These are phyloP conservation scores for Microthlaspi erraticum DNA, from an alignment of 345 rosid genomes.

Conservation along the genomic window DNA sequence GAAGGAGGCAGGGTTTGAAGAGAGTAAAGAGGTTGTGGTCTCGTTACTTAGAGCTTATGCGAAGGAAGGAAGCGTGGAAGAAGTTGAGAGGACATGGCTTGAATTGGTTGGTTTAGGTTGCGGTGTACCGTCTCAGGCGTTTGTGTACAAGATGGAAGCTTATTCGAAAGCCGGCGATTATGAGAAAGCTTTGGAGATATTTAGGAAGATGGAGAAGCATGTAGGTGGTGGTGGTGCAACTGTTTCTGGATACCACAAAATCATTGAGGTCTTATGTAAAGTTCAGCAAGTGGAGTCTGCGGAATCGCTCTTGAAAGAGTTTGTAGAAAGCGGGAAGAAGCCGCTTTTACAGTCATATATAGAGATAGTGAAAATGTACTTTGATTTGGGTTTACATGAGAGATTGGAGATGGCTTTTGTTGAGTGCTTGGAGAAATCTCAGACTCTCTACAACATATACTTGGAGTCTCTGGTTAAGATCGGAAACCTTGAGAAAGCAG, in stretches of 20 bases:
- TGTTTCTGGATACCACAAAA: constrained; percentile 75
- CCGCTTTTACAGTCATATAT: constrained; percentile 66
- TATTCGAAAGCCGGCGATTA: constrained; percentile 61
- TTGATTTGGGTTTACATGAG: constrained; percentile 58
- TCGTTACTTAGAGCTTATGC: constrained; percentile 80
- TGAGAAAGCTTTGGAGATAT: constrained; percentile 60
- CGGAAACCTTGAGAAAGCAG: constrained; percentile 66
- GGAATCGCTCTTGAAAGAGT: constrained; percentile 70
- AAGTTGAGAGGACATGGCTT: constrained; percentile 72
- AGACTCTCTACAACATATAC: constrained; percentile 63
- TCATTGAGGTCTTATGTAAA: constrained; percentile 65
- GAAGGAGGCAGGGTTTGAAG: constrained; percentile 62
- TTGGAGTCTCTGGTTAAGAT: constrained; percentile 67
- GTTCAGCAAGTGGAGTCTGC: constrained; percentile 57
- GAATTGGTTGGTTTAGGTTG: constrained; percentile 50
- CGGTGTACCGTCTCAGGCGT: constrained; percentile 64
- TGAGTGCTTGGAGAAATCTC: constrained; percentile 65
- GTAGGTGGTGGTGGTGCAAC: constrained; percentile 52
- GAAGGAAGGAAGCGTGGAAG: constrained; percentile 64
- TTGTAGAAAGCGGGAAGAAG: constrained; percentile 66
- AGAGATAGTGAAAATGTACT: constrained; percentile 63
- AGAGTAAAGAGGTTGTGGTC: constrained; percentile 64
- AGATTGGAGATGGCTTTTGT: constrained; percentile 59
- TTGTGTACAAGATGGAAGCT: constrained; percentile 80
- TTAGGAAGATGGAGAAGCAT: constrained; percentile 69